Base-by-base conservation (phyloP, 345 rosid species). In the Carallia pectinifolia region DNA sequence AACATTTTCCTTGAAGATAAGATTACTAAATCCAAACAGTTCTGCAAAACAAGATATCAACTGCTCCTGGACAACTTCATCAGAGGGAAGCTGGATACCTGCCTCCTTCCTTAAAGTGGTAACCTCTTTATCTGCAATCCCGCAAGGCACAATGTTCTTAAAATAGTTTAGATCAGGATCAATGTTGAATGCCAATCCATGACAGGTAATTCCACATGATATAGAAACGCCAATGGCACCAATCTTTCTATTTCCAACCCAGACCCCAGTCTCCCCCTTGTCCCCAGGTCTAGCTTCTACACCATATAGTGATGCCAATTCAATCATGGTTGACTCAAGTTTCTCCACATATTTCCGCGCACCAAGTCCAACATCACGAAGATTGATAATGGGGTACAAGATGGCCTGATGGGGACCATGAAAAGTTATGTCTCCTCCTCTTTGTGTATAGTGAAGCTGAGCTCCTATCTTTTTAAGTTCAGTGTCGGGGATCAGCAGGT, bases 401-500 rank as follows among this genome's bases (percentile, higher is more conserved):
- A 91, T 68, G 52, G 97, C 91, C 76, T 90, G 99, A 79, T 53
- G 86, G 13, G 97, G 99, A 65, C 97, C 97, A 64, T 90, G 97
- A 80, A 83, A 92, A 30, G 99, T 90, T 65, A 94, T 85, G 52
- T 92, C 93, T 58, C 96, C 99, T 72, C 99, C 97, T 85, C 97
- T 85, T 74, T 86, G 90, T 5, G 99, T 94, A 70, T 92, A 87
- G 67, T 92, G 88, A 76, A 92, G 97, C 66, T 88, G 86, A 65
- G 96, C 97, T 79, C 97, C 97, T 38, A 90, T 64, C 55, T 74
- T 80, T 47, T 72, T 74, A 59, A 95, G 89, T 71, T 92, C 96
- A 70, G 89, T 67, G 74, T 72, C 71, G 36, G 92, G 76, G 34
- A 94, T 71, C 61, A 94, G 79, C 66, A 94, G 71, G 79, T 94